Evolutionary conservation across 1,284 basidiomycete species (phyloP), one percentile per base, ranked within the genome.

Genomic region (Wolfiporia cocos): DNA sequence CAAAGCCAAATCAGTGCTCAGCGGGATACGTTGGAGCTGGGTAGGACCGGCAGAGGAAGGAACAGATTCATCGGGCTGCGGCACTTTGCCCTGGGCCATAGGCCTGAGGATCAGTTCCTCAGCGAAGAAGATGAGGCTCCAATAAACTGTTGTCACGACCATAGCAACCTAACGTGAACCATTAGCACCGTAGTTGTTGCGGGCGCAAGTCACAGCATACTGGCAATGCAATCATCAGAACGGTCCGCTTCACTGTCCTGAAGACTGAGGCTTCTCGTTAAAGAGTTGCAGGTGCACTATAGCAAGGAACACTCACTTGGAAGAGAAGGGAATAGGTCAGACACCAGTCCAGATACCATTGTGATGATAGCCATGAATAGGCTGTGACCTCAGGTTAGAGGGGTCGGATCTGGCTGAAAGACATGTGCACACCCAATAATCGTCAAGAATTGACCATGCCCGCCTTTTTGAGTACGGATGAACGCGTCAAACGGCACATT

Each of bases 71-170:
- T 45, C 50, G 4, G 54, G 50, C 17, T 49, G 53, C 21, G 44
- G 51, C 53, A 43, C 49, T n/a, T 48, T n/a, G 6, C 23, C n/a
- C 5, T 23, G 20, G 5, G 30, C 31, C 18, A 37, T 46, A 53
- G 54, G 49, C 11, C 42, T 61, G 0, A 83, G 44, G 42, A 87
- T 80, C 19, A 84, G 64, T 11, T 62, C 44, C 0, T 85, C 81
- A 36, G 69, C 61, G 36, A 72, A 53, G 11, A 74, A 40, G 15
- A 84, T 46, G 14, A 88, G 66, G 1, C 71, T 61, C 85, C 84
- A 87, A 63, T 91, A 91, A 43, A 91, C 80, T 22, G 67, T 62
- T 2, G 85, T 76, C 37, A 92, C 74, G 46, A 86, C 75, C 31
- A 84, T 70, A 15, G 76, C 71, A 22, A 87, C 56, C 81, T 85